Conservation (phyloP, 1,284 basidiomycete genomes). For the Coniophora puteana region DNA sequence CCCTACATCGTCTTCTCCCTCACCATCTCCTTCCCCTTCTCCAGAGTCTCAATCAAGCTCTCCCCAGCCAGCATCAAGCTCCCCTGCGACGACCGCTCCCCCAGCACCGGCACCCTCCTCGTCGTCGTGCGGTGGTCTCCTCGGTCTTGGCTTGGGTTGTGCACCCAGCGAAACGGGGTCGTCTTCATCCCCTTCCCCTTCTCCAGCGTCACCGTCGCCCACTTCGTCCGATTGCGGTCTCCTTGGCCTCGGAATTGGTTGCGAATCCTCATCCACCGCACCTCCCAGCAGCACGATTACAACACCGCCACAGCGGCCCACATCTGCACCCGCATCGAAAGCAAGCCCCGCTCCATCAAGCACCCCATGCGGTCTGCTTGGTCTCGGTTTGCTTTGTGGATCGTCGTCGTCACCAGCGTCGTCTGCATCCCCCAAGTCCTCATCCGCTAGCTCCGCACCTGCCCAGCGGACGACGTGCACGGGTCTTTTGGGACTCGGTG, state of each 20-base stretch:
- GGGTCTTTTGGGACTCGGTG: slow-evolving; percentile 3
- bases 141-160: slow-evolving; percentile 13
- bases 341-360: slow-evolving; percentile 5
- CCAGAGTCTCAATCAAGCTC: slow-evolving; percentile 5
- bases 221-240: slow-evolving; percentile 11
- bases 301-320: too few species aligned
- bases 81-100: not conserved
- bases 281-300: too few species aligned
- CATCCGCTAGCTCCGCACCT: not conserved
- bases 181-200: slow-evolving; percentile 5
- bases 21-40: not conserved
- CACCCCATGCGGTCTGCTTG: not conserved
- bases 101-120: slow-evolving; percentile 10
- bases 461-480: not conserved
- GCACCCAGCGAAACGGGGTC: not conserved
- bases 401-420: not conserved
- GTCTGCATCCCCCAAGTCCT: not conserved
- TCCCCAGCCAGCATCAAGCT: slow-evolving; percentile 1
- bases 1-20: slow-evolving; percentile 4
- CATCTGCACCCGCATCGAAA: slow-evolving; percentile 6
- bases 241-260: slow-evolving; percentile 7
- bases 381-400: slow-evolving; percentile 1
- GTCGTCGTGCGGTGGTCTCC: slow-evolving; percentile 7
- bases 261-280: not conserved
- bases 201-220: slow-evolving; percentile 9